Evolutionary conservation across 345 rosid genomes (phyloP).

Genomic region (Rhodamnia argentea): DNA sequence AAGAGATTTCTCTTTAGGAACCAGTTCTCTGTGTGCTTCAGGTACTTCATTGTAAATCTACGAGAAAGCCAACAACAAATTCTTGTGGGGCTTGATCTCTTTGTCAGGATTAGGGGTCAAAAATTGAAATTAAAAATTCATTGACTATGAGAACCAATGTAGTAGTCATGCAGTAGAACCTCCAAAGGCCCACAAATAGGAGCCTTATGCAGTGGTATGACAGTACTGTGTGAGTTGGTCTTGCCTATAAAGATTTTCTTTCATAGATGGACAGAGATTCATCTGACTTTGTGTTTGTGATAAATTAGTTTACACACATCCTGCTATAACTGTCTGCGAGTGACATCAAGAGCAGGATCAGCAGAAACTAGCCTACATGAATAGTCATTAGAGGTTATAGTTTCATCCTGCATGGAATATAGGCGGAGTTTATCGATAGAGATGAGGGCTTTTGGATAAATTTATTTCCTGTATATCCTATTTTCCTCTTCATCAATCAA

Average conservation of each 20-base stretch:
- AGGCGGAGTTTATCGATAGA: neutral
- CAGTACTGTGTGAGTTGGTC: neutral
- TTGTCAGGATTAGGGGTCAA: neutral
- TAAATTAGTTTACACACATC: neutral
- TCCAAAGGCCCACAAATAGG: neutral
- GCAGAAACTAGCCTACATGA: neutral
- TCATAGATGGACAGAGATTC: neutral
- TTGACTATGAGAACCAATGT: neutral
- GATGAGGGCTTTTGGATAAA: neutral
- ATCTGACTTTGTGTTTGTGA: neutral
- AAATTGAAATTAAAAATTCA: neutral
- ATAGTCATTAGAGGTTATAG: neutral
- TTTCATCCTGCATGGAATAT: neutral
- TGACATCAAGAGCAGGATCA: neutral
- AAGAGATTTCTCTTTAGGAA: neutral
- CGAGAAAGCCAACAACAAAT: neutral
- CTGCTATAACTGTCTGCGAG: neutral
- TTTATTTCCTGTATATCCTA: neutral
- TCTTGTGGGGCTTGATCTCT: neutral
- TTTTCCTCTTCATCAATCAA: neutral
- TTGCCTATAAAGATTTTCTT: neutral
- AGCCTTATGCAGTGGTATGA: neutral
- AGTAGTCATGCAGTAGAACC: neutral
- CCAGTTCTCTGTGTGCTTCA: neutral
- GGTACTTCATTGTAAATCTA: neutral